Evolutionary conservation across 495 filamentous ascomycete species (phyloP), one percentile per base, ranked within the genome.

Genomic region (Hypoxylon crocopeplum): DNA sequence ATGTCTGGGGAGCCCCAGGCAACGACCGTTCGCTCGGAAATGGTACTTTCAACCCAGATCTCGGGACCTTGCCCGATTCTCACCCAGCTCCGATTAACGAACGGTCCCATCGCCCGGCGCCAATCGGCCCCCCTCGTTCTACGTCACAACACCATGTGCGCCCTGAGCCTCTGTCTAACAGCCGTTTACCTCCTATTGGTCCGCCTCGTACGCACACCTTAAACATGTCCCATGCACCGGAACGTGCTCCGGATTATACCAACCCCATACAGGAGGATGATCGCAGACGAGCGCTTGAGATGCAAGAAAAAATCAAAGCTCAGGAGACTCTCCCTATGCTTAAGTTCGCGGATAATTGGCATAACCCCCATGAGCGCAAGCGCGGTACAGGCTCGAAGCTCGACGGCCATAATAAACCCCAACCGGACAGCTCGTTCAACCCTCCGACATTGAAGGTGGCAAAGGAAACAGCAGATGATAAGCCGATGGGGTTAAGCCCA

Each of bases 1-100:
- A 88, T 63, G 84, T 88, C 5, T 92, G 90, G 89, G 89, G 88
- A 27, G 84, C 86, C n/a, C 79, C 88, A 6, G 84, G 79, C 40
- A 87, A 82, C 64, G 84, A 89, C 61, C 83, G 84, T 50, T 84
- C 82, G 16, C 77, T 92, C 17, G 89, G 89, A 1, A 92, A 92
- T 62, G 89, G 89, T n/a, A 88, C 88, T 2, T 92, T 92, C 64
- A 84, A 86, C 40, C 80, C 84, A 40, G 79, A 83, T 47, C 73
- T 91, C 15, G 77, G 80, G 7, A 68, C 70, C 11, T 56, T 69
- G 11, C 50, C 47, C 13, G 73, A 75, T 48, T 51, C 73, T 1
- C 75, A 75, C 1, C 76, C 79, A n/a, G 73, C 76, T 1, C 76
- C 82, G 1, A 79, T 81, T 32, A 73, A 68, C 0, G 74, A 74